Conservation (phyloP, 129 eudicot species). For the Solidago caesia region DNA sequence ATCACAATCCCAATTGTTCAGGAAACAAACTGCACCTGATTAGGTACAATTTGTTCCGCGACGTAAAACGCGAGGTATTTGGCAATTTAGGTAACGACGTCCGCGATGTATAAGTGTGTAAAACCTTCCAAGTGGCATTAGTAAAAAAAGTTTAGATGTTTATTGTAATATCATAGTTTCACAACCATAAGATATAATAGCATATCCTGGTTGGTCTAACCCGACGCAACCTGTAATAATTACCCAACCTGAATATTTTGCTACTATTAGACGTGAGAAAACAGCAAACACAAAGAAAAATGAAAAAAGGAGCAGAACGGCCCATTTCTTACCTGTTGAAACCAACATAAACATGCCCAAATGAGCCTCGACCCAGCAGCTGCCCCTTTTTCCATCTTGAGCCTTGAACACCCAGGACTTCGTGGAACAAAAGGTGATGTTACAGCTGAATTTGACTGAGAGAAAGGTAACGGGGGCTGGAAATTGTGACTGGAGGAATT, state of each 20-base stretch:
- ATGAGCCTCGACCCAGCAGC: conserved; percentile 91
- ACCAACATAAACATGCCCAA: conserved; percentile 97
- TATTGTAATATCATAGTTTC: not conserved
- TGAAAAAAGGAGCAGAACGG: not conserved
- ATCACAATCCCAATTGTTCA: too few relatives aligned
- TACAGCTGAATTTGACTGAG: conserved; percentile 81
- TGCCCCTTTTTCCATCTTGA: conserved; percentile 94
- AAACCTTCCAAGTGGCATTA: not conserved
- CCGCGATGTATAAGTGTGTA: not conserved
- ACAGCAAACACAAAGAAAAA: not conserved
- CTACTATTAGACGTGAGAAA: conserved; percentile 8
- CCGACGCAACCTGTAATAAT: not conserved
- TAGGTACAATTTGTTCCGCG: too few relatives aligned
- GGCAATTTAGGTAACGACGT: not conserved
- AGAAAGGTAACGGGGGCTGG: conserved; percentile 60
- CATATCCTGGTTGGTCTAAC: too few relatives aligned
- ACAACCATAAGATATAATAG: too few relatives aligned
- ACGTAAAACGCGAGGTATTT: too few relatives aligned
- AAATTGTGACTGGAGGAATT: conserved; percentile 75
- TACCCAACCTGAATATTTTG: conserved; percentile 3
- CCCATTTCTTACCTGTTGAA: conserved; percentile 62
- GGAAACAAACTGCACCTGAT: too few relatives aligned
- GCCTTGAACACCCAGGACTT: conserved; percentile 77
- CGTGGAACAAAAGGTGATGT: conserved; percentile 90
- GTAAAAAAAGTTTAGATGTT: not conserved